Evolutionary conservation across 768 basidiomycete genomes (phyloP).

Genomic region (Boletellus emodensis): DNA sequence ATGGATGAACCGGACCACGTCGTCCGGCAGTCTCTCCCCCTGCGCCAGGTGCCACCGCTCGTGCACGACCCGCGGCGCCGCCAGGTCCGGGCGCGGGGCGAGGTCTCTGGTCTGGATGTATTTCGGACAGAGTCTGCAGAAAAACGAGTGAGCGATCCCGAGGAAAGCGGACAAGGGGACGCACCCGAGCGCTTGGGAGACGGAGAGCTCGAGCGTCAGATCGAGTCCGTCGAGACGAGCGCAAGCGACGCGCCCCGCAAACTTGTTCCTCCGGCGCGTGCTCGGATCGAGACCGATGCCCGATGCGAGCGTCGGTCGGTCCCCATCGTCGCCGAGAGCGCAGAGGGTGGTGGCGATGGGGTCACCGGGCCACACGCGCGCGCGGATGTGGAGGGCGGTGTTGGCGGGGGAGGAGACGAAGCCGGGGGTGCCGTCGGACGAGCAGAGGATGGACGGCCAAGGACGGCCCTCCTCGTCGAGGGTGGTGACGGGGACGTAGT

Average conservation of each 20-base stretch:
- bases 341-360: slow-evolving; percentile 42
- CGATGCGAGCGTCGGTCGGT: slow-evolving; percentile 35
- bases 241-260: slow-evolving; percentile 45
- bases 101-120: background rate
- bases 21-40: background rate
- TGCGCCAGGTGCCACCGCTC: background rate
- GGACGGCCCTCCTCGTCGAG: slow-evolving; percentile 30
- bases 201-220: slow-evolving; percentile 38
- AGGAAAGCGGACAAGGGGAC: slow-evolving; percentile 9
- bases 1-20: background rate
- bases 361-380: slow-evolving; percentile 43
- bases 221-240: slow-evolving; percentile 27
- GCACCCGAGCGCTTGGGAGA: slow-evolving; percentile 59
- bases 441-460: slow-evolving; percentile 32
- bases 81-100: background rate
- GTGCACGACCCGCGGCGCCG: background rate
- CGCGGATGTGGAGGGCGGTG: slow-evolving; percentile 18
- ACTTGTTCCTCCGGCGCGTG: slow-evolving; percentile 59
- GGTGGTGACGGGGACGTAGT: slow-evolving; percentile 31
- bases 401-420: slow-evolving; percentile 29
- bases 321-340: background rate
- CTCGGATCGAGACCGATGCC: slow-evolving; percentile 59
- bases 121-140: background rate
- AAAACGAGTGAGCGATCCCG: background rate
- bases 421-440: slow-evolving; percentile 21